A percentile compares a stretch with the other conserved stretches of the same genome.
Conservation (phyloP, 1,139 yeast genomes). For the Pichia sp. region DNA sequence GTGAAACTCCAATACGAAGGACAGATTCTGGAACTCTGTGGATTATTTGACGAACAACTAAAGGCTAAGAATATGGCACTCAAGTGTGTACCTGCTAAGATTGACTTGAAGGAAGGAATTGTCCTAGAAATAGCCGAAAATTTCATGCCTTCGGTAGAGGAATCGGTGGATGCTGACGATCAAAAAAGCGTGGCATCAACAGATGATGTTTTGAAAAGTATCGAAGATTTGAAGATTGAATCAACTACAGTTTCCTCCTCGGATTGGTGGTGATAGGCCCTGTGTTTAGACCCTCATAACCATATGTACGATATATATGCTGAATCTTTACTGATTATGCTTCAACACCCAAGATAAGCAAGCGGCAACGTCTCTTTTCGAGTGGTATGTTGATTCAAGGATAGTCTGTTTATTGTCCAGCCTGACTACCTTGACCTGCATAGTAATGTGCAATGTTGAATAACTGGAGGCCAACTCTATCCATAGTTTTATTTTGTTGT, state of each 20-base stretch:
- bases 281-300: constrained; percentile 52
- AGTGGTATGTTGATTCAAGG: constrained; percentile 48
- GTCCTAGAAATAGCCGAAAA: constrained; percentile 13
- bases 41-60: constrained; percentile 29
- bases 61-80: constrained; percentile 40
- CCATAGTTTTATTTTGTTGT: constrained; percentile 17
- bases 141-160: no score
- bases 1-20: constrained; percentile 25
- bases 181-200: background rate
- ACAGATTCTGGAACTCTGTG: constrained; percentile 30
- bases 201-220: constrained; percentile 1
- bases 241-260: constrained; percentile 6
- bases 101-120: constrained; percentile 28
- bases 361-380: constrained; percentile 54
- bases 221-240: constrained; percentile 9
- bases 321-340: constrained; percentile 30
- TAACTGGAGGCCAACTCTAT: constrained; percentile 21
- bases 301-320: constrained; percentile 88
- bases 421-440: constrained; percentile 17
- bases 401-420: constrained; percentile 24
- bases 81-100: constrained; percentile 39
- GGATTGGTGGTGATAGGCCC: constrained; percentile 22
- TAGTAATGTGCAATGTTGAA: constrained; percentile 17
- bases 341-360: constrained; percentile 50
- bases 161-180: background rate